Percentiles rank a stretch among this genome's conserved stretches.
phyloP scores from a whole-genome alignment of 1,139 yeast genomes.

The Zygosaccharomyces sapae region DNA sequence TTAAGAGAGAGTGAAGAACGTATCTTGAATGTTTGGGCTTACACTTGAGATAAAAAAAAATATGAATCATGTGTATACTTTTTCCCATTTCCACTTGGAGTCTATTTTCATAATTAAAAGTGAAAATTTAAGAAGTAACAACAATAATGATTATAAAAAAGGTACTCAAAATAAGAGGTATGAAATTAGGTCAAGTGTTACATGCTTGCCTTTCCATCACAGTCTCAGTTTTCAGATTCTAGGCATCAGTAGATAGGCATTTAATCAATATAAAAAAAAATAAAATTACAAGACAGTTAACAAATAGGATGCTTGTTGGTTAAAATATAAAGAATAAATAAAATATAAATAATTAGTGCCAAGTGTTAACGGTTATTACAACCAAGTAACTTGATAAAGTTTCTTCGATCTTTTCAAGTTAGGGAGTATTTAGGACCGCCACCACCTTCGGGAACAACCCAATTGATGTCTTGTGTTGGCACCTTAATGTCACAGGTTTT shows the following conservation, averaged over 20 bases:
- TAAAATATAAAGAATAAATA: conserved; percentile 5
- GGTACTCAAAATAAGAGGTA: neutral
- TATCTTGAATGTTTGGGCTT: conserved; percentile 40
- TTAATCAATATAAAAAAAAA: neutral
- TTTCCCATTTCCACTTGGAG: too few relatives aligned
- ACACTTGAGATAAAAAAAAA: conserved; percentile 10
- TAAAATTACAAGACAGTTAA: neutral
- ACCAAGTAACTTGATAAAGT: neutral
- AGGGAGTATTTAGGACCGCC: conserved; percentile 85
- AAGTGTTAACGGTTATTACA: neutral
- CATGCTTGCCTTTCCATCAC: neutral
- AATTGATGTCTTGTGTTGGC: conserved; percentile 87
- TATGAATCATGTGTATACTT: too few relatives aligned
- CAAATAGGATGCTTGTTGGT: neutral
- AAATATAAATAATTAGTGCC: conserved; percentile 1
- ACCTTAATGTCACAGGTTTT: conserved; percentile 97
- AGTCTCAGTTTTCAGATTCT: neutral
- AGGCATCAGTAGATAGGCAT: neutral
- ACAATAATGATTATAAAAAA: neutral
- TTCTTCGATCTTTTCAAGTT: conserved; percentile 21
- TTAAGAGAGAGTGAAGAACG: conserved; percentile 39
- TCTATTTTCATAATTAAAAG: too few relatives aligned
- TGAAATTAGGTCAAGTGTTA: too few relatives aligned
- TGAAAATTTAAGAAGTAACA: neutral
- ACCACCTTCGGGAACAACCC: conserved; percentile 98